phyloP scores from a whole-genome alignment of 805 yeast species.

The Ogataea nakhonphanomensis region DNA sequence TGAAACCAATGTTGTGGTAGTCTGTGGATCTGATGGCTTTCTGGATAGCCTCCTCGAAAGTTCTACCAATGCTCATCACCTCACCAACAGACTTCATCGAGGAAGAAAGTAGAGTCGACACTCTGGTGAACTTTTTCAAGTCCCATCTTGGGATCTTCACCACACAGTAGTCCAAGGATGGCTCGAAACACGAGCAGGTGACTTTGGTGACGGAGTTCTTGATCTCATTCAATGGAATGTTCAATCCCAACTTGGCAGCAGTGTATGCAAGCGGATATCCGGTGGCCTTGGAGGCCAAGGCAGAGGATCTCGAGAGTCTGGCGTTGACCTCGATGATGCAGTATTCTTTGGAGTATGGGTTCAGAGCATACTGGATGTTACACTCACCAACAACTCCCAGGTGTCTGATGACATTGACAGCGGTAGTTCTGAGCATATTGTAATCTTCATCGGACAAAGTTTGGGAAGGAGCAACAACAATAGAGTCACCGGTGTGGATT shows the following conservation, averaged over 20 bases:
- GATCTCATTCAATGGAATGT: constrained; percentile 87
- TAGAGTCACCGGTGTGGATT: constrained; percentile 98
- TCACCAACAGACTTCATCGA: constrained; percentile 99
- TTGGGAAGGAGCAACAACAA: constrained; percentile 98
- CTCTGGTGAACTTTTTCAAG: constrained; percentile 90
- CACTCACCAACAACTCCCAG: constrained; percentile 99
- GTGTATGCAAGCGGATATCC: constrained; percentile 98
- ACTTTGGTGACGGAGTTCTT: constrained; percentile 90
- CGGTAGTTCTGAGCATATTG: constrained; percentile 96
- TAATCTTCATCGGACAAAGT: constrained; percentile 95
- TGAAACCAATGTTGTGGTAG: constrained; percentile 93
- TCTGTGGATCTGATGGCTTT: constrained; percentile 97
- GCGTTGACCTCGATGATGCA: constrained; percentile 98
- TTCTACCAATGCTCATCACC: constrained; percentile 96
- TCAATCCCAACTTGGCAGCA: constrained; percentile 94
- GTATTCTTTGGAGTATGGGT: constrained; percentile 91
- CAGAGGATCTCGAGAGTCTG: constrained; percentile 96
- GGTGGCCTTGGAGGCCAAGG: constrained; percentile 97
- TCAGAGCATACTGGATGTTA: constrained; percentile 94
- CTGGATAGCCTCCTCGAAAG: constrained; percentile 96
- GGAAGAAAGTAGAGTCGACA: constrained; percentile 80
- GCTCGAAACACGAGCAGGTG: constrained; percentile 96
- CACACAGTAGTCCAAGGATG: constrained; percentile 93
- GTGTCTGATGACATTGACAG: constrained; percentile 94
- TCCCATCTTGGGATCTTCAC: constrained; percentile 99